Evolutionary conservation across 805 yeast genomes (phyloP).

Genomic region (Starmerella khaoyaiensis): DNA sequence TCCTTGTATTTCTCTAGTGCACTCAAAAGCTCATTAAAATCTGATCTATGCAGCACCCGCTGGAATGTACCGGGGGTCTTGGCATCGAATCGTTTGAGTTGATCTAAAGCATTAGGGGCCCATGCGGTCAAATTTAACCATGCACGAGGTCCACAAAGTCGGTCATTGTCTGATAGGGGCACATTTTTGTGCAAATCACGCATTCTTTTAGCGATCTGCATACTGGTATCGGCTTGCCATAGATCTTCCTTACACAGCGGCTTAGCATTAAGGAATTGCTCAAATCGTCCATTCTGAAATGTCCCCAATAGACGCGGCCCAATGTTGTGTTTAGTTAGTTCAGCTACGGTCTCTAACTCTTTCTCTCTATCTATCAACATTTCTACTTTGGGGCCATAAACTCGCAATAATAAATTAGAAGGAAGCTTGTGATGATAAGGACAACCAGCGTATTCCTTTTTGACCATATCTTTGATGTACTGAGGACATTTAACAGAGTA

Average conservation of each 20-base stretch:
- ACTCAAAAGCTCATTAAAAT: constrained; percentile 33
- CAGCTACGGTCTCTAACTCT: constrained; percentile 59
- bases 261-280: constrained; percentile 75
- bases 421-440: constrained; percentile 28
- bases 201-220: constrained; percentile 91
- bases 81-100: constrained; percentile 34
- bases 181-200: constrained; percentile 81
- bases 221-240: constrained; percentile 59
- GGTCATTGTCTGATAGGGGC: constrained; percentile 46
- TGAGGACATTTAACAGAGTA: constrained; percentile 56
- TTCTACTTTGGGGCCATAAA: constrained; percentile 81
- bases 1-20: constrained; percentile 41
- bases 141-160: constrained; percentile 45
- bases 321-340: constrained; percentile 62
- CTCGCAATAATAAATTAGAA: constrained; percentile 58
- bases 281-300: constrained; percentile 84
- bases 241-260: constrained; percentile 65
- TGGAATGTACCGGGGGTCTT: constrained; percentile 25
- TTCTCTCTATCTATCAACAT: constrained; percentile 72
- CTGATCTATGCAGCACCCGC: constrained; percentile 11
- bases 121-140: constrained; percentile 67
- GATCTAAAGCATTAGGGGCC: constrained; percentile 38
- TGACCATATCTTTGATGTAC: constrained; percentile 28
- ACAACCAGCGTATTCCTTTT: constrained; percentile 23
- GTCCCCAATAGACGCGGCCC: constrained; percentile 87